Conservation (phyloP, 164 flowering plant genomes). For the Houttuynia cordata region DNA sequence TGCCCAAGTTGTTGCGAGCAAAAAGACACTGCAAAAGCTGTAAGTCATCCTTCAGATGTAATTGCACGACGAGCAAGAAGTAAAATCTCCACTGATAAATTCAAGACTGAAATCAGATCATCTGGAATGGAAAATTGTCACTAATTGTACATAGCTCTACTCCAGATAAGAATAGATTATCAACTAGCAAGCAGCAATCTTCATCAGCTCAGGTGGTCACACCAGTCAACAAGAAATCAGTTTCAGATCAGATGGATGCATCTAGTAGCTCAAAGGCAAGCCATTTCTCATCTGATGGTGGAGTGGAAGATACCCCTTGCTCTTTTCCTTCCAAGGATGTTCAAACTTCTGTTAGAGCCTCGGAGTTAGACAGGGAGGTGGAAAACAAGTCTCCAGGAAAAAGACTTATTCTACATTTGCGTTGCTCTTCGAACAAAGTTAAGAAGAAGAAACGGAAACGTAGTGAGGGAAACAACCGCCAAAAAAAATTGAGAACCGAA, state of each 20-base stretch:
- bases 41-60: constrained; percentile 25
- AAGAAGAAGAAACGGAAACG: constrained; percentile 40
- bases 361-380: constrained; percentile 18
- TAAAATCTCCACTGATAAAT: constrained; percentile 27
- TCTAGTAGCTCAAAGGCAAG: constrained; percentile 20
- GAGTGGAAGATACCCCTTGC: constrained; percentile 18
- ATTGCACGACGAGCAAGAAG: constrained; percentile 55
- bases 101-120: constrained; percentile 28
- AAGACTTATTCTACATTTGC: constrained; percentile 16
- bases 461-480: constrained; percentile 17
- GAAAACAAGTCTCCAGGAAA: constrained; percentile 21
- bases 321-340: constrained; percentile 21
- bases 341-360: constrained; percentile 10
- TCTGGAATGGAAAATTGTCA: constrained; percentile 30
- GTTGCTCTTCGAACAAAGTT: constrained; percentile 16
- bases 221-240: constrained; percentile 24
- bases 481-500: constrained; percentile 38
- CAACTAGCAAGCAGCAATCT: constrained; percentile 36
- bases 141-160: constrained; percentile 25
- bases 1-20: constrained; percentile 60
- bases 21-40: constrained; percentile 30
- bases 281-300: constrained; percentile 21
- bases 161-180: constrained; percentile 41
- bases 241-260: constrained; percentile 20
- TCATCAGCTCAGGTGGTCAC: constrained; percentile 14